Evolutionary conservation across 495 filamentous ascomycete genomes (phyloP), one percentile per base, ranked within the genome.

Genomic region (Cercophora samala): DNA sequence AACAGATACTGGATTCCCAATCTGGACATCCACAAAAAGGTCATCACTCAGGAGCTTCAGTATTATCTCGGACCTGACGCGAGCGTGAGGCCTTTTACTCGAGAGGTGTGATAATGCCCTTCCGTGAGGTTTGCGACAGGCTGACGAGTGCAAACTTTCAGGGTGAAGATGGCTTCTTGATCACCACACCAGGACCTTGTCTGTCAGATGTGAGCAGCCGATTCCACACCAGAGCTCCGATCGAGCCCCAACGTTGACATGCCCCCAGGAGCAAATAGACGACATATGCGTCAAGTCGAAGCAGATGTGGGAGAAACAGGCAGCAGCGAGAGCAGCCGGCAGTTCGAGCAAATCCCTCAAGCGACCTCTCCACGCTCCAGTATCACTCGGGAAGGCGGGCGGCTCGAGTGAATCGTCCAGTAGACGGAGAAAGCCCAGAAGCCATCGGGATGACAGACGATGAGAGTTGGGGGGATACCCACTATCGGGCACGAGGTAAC

Each of bases 1-100:
- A 85, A 84, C 73, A 78, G 73, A 70, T 86, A 84, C 75, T 86
- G 83, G 83, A 85, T 86, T 58, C 84, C 84, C 29, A 81, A 84
- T 66, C 70, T 80, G 62, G 82, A 85, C 54, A 86, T 86, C 78
- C 81, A 84, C 71, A 85, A 84, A 63, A 85, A 82, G 65, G 81
- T 86, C 65, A 85, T 86, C 68, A 84, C 81, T 21, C 79, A 83
- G 65, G 82, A 86, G 70, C 80, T 86, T 60, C 83, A 85, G 67
- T 85, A 81, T 66, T 83, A 84, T 70, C 78, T 86, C 54, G 84
- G 84, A 9, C 84, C 83, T 0, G 79, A 84, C 66, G 78, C 84
- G 51, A 85, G 82, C 60, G 82, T 85, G 42, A 77, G 84, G 51
- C 77, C 83, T 24, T 86, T 81, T 69, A 86, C 82, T n/a, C 75